Conservation (phyloP, 2,329 filamentous ascomycete genomes). For the Waltergamsia citrina region DNA sequence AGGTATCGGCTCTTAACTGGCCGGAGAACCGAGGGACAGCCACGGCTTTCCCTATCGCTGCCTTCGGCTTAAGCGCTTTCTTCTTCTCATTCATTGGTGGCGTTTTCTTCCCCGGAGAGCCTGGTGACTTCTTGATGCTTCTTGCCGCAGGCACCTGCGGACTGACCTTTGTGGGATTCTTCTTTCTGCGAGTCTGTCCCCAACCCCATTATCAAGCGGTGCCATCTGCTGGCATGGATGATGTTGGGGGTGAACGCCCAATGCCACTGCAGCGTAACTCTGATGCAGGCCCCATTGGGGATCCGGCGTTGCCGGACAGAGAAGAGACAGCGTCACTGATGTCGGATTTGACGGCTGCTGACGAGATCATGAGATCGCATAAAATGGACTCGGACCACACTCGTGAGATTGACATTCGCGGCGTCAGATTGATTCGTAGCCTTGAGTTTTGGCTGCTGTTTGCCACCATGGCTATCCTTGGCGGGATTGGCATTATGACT, state of each 20-base stretch:
- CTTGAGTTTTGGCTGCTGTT: slow-evolving; percentile 90
- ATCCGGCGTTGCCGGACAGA: slow-evolving; percentile 15
- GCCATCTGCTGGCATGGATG: slow-evolving; percentile 8
- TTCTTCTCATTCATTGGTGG: slow-evolving; percentile 82
- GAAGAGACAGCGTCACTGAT: slow-evolving; percentile 79
- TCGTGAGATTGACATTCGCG: slow-evolving; percentile 85
- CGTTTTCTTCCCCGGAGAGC: slow-evolving; percentile 73
- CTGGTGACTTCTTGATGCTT: slow-evolving; percentile 70
- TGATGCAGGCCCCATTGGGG: slow-evolving; percentile 18
- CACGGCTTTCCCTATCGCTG: slow-evolving; percentile 85
- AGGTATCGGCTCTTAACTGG: slow-evolving; percentile 83
- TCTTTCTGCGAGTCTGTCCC: slow-evolving; percentile 73
- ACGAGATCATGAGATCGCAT: slow-evolving; percentile 43
- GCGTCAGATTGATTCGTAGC: slow-evolving; percentile 60
- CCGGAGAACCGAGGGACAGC: slow-evolving; percentile 85
- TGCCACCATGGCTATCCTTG: slow-evolving; percentile 77
- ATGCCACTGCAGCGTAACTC: slow-evolving; percentile 30
- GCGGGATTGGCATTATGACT: slow-evolving; percentile 93
- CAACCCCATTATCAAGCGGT: slow-evolving; percentile 49
- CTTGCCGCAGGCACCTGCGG: slow-evolving; percentile 70
- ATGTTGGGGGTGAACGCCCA: slow-evolving; percentile 18
- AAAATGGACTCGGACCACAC: slow-evolving; percentile 64
- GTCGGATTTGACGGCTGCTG: slow-evolving; percentile 48
- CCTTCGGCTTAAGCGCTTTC: slow-evolving; percentile 90
- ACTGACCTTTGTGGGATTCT: slow-evolving; percentile 68